Base-by-base conservation (phyloP, 148 eudicot species). In the Rhododendron mucronatum region DNA sequence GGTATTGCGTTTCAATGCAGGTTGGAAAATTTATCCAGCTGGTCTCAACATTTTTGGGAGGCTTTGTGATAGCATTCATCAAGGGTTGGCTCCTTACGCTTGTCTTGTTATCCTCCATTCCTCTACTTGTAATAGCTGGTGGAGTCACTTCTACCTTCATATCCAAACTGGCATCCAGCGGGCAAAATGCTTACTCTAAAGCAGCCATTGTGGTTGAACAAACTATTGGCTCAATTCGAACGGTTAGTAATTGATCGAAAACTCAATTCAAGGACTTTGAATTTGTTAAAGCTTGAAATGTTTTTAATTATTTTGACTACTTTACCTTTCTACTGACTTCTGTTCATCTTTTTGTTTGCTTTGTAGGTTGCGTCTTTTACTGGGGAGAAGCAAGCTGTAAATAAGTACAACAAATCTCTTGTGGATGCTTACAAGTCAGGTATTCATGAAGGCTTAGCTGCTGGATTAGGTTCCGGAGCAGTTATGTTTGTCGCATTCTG, bases 21-120 rank as follows among this genome's bases (percentile, higher is more conserved):
- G 98, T 94, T 61, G 98, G 98, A 35, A 91, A 93, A 86, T 93
- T 93, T 85, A 87, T 92, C 85, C 98, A 96, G 88, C 80, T 94
- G 67, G 78, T 91, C 0, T 80, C 96, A 21, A 91, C 98, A 51
- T 96, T 96, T 82, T 0, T 94, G 18, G 98, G 96, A 86, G 98
- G 98, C 12, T 94, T 96, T 91, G 92, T 91, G 26, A 91, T 96
- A 76, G 98, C 98, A 79, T 93, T 96, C 45, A 76, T 88, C 67
- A 93, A 91, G 89, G 98, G 98, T 65, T 96, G 98, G 98, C 94
- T 96, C 74, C 98, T 96, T 78, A 91, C 98, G 21, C 87, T 96
- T 30, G 98, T 94, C 86, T 86, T 96, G 94, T 75, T 96, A 78
- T 28, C 92, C 21, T 88, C 91, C 18, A 92, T 94, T 83, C 98